These are phyloP conservation scores for Neurospora sp. DNA, from an alignment of 2,329 filamentous ascomycete genomes.

Conservation along the genomic window DNA sequence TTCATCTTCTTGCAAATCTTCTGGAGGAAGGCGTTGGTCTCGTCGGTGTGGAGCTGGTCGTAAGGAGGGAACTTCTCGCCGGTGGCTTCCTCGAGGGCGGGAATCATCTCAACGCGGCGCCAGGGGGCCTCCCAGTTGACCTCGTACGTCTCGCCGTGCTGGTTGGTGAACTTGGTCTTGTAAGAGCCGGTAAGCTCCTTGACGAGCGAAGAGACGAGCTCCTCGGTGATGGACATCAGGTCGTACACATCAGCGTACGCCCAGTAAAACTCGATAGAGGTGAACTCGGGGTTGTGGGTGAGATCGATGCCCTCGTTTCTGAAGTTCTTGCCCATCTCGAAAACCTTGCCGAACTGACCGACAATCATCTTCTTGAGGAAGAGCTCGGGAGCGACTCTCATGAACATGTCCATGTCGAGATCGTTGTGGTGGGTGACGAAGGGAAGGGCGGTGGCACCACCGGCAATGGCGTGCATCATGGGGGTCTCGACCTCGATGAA, in stretches of 20 bases:
- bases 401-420: constrained; percentile 84
- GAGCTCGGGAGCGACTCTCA: constrained; percentile 89
- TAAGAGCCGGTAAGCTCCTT: constrained; percentile 81
- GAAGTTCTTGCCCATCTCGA: constrained; percentile 93
- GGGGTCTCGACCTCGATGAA: constrained; percentile 95
- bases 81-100: constrained; percentile 75
- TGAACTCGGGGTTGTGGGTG: constrained; percentile 98
- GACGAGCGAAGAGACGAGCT: constrained; percentile 81
- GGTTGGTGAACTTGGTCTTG: constrained; percentile 76
- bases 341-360: constrained; percentile 87
- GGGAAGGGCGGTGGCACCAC: constrained; percentile 88
- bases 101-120: constrained; percentile 93
- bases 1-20: constrained; percentile 78
- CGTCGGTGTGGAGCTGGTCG: constrained; percentile 78
- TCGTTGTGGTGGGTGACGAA: constrained; percentile 97
- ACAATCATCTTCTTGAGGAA: constrained; percentile 96
- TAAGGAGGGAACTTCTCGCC: constrained; percentile 91
- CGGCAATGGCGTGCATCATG: constrained; percentile 94
- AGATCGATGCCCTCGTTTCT: constrained; percentile 84
- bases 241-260: constrained; percentile 90
- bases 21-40: constrained; percentile 83
- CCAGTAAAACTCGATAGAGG: constrained; percentile 94
- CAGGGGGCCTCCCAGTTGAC: constrained; percentile 97
- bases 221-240: constrained; percentile 82
- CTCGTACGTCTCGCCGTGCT: constrained; percentile 74